phyloP scores from a whole-genome alignment of 2,329 filamentous ascomycete genomes.

The Cadophora sp. region DNA sequence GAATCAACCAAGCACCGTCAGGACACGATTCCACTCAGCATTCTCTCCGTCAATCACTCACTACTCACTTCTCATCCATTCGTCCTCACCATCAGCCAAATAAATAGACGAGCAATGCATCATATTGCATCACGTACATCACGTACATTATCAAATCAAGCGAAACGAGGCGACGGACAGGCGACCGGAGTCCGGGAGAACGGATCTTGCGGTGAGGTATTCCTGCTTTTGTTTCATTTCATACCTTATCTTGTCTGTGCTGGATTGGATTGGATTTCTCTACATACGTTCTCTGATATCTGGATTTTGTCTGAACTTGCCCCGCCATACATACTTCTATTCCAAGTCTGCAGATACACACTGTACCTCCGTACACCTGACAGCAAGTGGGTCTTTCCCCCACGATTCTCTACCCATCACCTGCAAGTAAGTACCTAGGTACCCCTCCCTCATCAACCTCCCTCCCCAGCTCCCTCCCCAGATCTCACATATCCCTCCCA shows the following conservation, averaged over 20 bases:
- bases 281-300: background rate
- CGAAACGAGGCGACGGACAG: background rate
- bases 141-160: background rate
- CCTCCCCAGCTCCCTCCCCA: background rate
- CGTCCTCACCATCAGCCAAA: background rate
- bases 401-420: background rate
- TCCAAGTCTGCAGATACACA: background rate
- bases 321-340: background rate
- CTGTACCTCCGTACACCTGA: too few species aligned
- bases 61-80: background rate
- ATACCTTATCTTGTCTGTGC: background rate
- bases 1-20: background rate
- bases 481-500: too few species aligned
- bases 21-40: background rate
- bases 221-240: background rate
- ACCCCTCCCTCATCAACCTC: background rate
- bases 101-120: background rate
- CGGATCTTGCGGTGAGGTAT: constrained; percentile 21
- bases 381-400: background rate
- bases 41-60: background rate
- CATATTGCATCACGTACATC: constrained; percentile 1
- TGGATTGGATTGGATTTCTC: too few species aligned
- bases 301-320: background rate
- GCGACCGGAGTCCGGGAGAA: constrained; percentile 11
- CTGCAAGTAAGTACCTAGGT: background rate